Conservation (phyloP, 1,284 basidiomycete genomes). For the Thelephora terrestris region DNA sequence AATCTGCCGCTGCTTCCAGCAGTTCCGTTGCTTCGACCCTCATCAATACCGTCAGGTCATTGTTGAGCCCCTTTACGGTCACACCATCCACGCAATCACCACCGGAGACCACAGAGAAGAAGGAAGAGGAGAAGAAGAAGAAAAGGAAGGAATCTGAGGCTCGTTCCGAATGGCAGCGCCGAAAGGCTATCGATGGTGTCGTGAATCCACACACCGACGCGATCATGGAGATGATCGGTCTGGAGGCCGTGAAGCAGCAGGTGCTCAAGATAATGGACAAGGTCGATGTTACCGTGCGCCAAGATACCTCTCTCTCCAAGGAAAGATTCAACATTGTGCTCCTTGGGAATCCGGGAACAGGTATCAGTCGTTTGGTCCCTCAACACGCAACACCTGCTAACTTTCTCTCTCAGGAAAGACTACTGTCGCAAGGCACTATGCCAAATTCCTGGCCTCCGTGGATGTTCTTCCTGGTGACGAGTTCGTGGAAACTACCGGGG, state of each 20-base stretch:
- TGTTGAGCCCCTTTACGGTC: too few species aligned
- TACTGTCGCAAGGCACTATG: slow-evolving; percentile 54
- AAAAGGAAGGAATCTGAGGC: background rate
- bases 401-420: slow-evolving; percentile 43
- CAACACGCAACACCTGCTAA: background rate
- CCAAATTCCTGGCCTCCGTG: slow-evolving; percentile 46
- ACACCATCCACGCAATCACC: too few species aligned
- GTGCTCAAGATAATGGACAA: slow-evolving; percentile 22
- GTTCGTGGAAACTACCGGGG: slow-evolving; percentile 54
- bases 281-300: slow-evolving; percentile 18
- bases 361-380: slow-evolving; percentile 10
- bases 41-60: background rate
- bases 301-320: slow-evolving; percentile 15
- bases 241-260: slow-evolving; percentile 23
- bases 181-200: slow-evolving; percentile 22
- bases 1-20: background rate
- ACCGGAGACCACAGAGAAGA: too few species aligned
- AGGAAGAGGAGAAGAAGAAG: too few species aligned
- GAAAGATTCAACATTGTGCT: slow-evolving; percentile 23
- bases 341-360: slow-evolving; percentile 27
- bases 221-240: slow-evolving; percentile 24
- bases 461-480: slow-evolving; percentile 39
- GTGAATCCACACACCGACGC: slow-evolving; percentile 18
- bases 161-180: slow-evolving; percentile 19
- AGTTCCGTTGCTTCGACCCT: background rate